Evolutionary conservation across 441 rosid species (phyloP), one percentile per base, ranked within the genome.

Genomic region (Populus hybrid): DNA sequence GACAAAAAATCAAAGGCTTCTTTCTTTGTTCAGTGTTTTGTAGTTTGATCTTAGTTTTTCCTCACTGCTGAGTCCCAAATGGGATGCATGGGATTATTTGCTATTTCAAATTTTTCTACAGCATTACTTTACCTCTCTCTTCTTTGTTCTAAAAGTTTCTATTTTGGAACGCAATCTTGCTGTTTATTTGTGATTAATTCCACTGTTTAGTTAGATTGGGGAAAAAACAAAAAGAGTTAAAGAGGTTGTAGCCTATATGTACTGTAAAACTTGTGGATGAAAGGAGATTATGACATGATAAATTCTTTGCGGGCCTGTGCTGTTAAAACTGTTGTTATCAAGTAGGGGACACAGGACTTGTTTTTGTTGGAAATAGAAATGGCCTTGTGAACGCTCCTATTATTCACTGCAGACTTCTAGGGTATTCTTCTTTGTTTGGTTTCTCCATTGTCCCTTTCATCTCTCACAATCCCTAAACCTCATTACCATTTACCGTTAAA

Each of bases 311-410:
- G 89, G 88, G 85, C 80, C 84, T 88, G 73, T 80, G 86, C 85
- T 81, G 90, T 90, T 76, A 91, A 88, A 91, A 85, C 81, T 87
- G 90, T 90, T 83, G 75, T 81, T 84, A 16, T 90, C 91, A 87
- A 81, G 80, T 81, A 77, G 85, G 87, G 85, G 77, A 81, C 79
- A 79, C 79, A 78, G 84, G 76, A 81, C 64, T 80, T 80, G 78
- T 69, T 82, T 84, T 84, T 81, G 83, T 84, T 87, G 82, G 81
- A 84, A 81, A 76, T 82, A 77, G 79, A 85, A 85, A 86, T 83
- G 82, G 78, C 76, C 83, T 81, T 76, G 76, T 82, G 86, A 85
- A 73, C 76, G 32, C 76, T 84, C 76, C 77, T 78, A 34, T 28
- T 73, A 77, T 77, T 81, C 71, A 74, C 79, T 76, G 72, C 73